Percentiles rank a stretch among this genome's conserved stretches.
Conservation (phyloP, 2,329 filamentous ascomycete genomes). For the Xylaria sp. region DNA sequence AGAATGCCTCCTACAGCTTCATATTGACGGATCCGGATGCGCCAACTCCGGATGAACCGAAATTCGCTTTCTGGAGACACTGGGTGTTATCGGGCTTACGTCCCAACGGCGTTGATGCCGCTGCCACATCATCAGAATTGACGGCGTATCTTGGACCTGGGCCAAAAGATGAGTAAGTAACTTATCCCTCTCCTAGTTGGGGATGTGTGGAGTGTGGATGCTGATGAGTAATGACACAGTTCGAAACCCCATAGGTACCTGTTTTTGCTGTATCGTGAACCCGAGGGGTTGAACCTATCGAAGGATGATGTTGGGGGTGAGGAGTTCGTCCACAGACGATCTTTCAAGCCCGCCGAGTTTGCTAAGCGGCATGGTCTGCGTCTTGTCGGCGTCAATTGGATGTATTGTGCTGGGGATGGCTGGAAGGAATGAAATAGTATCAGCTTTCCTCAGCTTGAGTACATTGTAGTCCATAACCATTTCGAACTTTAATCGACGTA, state of each 20-base stretch:
- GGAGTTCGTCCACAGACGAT: slow-evolving; percentile 52
- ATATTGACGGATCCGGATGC: slow-evolving; percentile 61
- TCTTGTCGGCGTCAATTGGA: slow-evolving; percentile 53
- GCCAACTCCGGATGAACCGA: slow-evolving; percentile 59
- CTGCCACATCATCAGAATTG: slow-evolving; percentile 34
- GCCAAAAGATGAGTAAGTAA: slow-evolving; percentile 52
- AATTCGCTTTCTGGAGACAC: slow-evolving; percentile 61
- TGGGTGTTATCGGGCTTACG: slow-evolving; percentile 54
- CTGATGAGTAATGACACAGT: slow-evolving; percentile 40
- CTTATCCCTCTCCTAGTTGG: neutral
- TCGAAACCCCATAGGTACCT: slow-evolving; percentile 55
- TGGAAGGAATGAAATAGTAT: slow-evolving; percentile 41
- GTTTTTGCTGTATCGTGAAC: slow-evolving; percentile 52
- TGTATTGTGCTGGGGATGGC: slow-evolving; percentile 52
- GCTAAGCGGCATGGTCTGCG: slow-evolving; percentile 45
- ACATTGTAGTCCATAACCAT: neutral
- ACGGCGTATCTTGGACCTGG: slow-evolving; percentile 53
- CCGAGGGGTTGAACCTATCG: slow-evolving; percentile 41
- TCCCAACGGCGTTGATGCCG: slow-evolving; percentile 34
- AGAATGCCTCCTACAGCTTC: slow-evolving; percentile 49
- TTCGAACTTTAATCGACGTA: neutral
- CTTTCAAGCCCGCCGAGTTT: slow-evolving; percentile 49
- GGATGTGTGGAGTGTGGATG: neutral
- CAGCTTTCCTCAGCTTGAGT: neutral
- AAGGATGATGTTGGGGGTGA: slow-evolving; percentile 54